Percentiles rank a stretch among this genome's conserved stretches.
Conservation (phyloP, 129 eudicot species). For the Saussurea involucrata region DNA sequence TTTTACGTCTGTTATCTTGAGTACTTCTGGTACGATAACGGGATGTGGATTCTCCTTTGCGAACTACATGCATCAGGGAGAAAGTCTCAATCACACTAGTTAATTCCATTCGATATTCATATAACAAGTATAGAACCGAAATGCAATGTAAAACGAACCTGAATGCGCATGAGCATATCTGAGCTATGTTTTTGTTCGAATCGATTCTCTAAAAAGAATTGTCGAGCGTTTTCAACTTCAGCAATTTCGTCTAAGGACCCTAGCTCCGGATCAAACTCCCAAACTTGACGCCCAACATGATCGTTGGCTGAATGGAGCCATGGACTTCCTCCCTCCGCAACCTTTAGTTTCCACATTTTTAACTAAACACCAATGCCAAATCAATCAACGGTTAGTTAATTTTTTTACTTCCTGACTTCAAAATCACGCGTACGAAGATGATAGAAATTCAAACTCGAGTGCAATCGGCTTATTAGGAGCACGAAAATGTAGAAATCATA, state of each 20-base stretch:
- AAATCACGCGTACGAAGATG: neutral
- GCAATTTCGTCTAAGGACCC: neutral
- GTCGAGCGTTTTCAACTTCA: neutral
- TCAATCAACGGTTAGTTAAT: no score
- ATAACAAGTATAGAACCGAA: neutral
- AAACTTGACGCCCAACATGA: neutral
- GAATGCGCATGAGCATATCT: neutral
- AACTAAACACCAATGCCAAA: neutral
- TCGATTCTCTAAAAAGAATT: neutral
- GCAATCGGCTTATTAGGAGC: neutral
- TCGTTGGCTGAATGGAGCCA: neutral
- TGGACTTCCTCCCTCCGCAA: neutral
- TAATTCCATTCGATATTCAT: neutral
- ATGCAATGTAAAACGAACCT: neutral
- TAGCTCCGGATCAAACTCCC: constrained; percentile 4
- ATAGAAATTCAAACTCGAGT: neutral
- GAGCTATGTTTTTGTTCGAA: neutral
- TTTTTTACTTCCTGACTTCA: neutral
- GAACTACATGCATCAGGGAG: neutral
- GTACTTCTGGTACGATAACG: neutral
- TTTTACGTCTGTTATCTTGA: neutral
- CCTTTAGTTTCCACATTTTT: constrained; percentile 9
- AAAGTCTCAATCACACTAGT: neutral
- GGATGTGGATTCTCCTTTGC: neutral
- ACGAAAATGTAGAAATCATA: neutral